Evolutionary conservation across 106 monocot genomes (phyloP), one percentile per base, ranked within the genome.

Genomic region (Phalaenopsis equestris): DNA sequence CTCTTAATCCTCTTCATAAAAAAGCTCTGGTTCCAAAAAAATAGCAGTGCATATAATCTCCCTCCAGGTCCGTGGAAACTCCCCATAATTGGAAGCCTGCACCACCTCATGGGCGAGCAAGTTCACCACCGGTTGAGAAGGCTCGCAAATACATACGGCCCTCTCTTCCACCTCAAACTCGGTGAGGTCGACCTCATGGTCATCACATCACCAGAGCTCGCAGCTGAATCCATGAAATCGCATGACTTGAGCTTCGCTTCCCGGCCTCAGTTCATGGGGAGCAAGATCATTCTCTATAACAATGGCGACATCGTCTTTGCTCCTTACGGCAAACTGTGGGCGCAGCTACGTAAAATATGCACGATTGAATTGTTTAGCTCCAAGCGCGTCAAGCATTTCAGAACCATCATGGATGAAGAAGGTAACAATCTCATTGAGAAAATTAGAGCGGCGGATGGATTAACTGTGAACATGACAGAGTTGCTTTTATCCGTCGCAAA

Each of bases 81-180:
- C 57, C 83, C 83, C 39, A 73, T 83, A 52, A 57, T 83, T 55
- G 83, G 83, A 1, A 83, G 78, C 83, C 7, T 83, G 15, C 78
- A 78, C 78, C 83, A 78, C 72, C 83, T 83, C 8, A 43, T 83
- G 41, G 72, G 70, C 10, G 56, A 42, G 67, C 37, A 41, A 1
- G 5, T 77, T 9, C 83, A 83, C 83, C 78, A 30, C n/a, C 21
- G 23, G 24, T 14, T 83, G 6, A 42, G 72, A 23, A 55, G 46
- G 49, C 24, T 83, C 5, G 37, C 83, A 18, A 57, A 73, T 10
- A 73, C 2, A 2, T 48, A 83, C 56, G 83, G 83, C 30, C 83
- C 83, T 36, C 47, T 83, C 1, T 55, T 83, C 72, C 83, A 83
- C 78, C 68, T 83, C 38, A 78, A 83, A 18, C 83, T 83, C 11